phyloP scores from a whole-genome alignment of 495 filamentous ascomycete species.

The Penicillium egyptiacum region DNA sequence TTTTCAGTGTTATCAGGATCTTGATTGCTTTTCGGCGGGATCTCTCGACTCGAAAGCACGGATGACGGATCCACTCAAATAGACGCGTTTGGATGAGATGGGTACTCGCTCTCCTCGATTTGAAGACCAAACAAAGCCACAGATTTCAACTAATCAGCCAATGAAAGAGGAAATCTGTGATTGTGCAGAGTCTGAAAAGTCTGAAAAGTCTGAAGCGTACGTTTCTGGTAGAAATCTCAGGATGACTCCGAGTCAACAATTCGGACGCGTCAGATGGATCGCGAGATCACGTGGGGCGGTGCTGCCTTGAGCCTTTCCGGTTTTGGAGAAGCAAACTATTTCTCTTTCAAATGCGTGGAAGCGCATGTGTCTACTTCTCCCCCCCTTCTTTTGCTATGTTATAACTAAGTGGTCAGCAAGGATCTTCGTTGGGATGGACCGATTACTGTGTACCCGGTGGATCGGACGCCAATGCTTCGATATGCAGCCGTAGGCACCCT shows the following conservation, averaged over 20 bases:
- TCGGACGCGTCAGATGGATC: conserved; percentile 42
- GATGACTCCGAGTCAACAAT: conserved; percentile 17
- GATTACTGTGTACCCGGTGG: neutral
- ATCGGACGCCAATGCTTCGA: conserved; percentile 4
- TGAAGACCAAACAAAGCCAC: neutral
- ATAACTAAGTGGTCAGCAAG: neutral
- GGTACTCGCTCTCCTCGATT: neutral
- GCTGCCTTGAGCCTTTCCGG: conserved; percentile 13
- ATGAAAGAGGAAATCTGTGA: conserved; percentile 1
- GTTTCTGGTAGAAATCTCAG: conserved; percentile 29
- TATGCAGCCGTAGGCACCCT: neutral
- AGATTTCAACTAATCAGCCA: neutral
- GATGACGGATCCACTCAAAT: neutral
- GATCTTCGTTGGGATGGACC: conserved; percentile 1
- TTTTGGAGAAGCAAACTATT: conserved; percentile 2
- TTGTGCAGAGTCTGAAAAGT: neutral
- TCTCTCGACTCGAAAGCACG: neutral
- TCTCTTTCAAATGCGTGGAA: neutral
- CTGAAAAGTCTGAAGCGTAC: neutral
- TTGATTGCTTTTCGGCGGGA: neutral
- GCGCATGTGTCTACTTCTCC: too few relatives aligned
- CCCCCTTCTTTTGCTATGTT: neutral
- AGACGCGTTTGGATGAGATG: conserved; percentile 7
- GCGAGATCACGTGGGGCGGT: conserved; percentile 43
- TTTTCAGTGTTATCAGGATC: neutral